Percentiles rank a stretch among this genome's conserved stretches.
These are phyloP conservation scores for Dactylella cylindrospora DNA, from an alignment of 2,329 filamentous ascomycete species.

Conservation along the genomic window DNA sequence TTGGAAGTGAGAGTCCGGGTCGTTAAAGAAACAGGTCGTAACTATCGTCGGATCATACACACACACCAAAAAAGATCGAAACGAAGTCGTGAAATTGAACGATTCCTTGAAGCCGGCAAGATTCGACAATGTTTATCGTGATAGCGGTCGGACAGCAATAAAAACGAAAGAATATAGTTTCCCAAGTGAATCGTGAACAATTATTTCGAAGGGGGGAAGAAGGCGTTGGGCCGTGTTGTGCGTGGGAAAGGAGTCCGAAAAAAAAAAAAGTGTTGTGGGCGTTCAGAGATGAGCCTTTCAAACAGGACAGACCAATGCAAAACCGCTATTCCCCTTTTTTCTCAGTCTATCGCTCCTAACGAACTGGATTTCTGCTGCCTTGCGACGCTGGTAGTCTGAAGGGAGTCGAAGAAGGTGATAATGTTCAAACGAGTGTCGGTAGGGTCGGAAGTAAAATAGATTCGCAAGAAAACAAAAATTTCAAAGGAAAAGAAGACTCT, in stretches of 20 bases:
- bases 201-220: conserved; percentile 5
- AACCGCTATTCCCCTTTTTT: conserved; percentile 39
- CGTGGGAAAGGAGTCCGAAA: no score
- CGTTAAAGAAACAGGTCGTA: conserved; percentile 15
- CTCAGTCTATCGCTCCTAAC: no score
- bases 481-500: conserved; percentile 30
- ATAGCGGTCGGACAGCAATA: no score
- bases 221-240: conserved; percentile 7
- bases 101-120: neutral
- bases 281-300: no score
- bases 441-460: conserved; percentile 25
- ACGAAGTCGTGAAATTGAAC: conserved; percentile 7
- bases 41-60: conserved; percentile 1
- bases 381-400: conserved; percentile 4
- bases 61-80: neutral
- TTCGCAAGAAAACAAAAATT: conserved; percentile 1
- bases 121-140: neutral
- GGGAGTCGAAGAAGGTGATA: conserved; percentile 7
- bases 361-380: conserved; percentile 4
- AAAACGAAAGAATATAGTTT: no score
- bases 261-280: no score
- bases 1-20: conserved; percentile 27
- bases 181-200: neutral
- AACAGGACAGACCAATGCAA: no score
- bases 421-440: conserved; percentile 40